Percentiles rank a stretch among this genome's conserved stretches.
phyloP scores from a whole-genome alignment of 352 stramenopile species.

The Phytophthora sp. region DNA sequence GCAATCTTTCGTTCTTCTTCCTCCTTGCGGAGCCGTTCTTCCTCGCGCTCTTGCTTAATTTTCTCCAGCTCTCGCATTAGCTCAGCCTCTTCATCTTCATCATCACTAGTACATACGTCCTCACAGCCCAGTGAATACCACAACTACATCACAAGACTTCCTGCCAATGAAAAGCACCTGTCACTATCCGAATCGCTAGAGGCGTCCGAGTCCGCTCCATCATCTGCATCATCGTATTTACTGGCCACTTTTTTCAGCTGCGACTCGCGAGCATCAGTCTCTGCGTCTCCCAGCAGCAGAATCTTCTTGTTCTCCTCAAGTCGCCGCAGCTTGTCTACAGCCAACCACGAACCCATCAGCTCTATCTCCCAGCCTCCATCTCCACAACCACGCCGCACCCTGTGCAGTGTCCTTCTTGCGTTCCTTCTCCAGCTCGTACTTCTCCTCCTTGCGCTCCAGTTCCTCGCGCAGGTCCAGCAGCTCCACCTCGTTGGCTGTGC shows the following conservation, averaged over 20 bases:
- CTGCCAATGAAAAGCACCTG: conserved; percentile 32
- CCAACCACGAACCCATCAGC: neutral
- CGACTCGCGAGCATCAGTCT: conserved; percentile 77
- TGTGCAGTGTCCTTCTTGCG: conserved; percentile 82
- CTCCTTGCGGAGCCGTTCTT: conserved; percentile 91
- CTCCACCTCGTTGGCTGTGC: conserved; percentile 80
- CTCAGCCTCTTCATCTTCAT: conserved; percentile 97
- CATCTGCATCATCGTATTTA: conserved; percentile 92
- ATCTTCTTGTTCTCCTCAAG: conserved; percentile 88
- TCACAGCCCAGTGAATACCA: neutral
- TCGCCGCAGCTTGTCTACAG: conserved; percentile 62
- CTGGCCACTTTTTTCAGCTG: conserved; percentile 88
- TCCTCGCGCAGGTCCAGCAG: conserved; percentile 76
- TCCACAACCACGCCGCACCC: conserved; percentile 33
- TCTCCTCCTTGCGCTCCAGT: conserved; percentile 73
- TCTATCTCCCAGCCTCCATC: neutral
- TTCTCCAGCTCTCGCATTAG: conserved; percentile 98
- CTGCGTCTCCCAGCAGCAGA: conserved; percentile 74
- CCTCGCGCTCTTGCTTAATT: conserved; percentile 97
- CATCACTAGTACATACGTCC: conserved; percentile 46
- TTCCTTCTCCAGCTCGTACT: conserved; percentile 78
- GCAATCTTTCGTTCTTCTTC: conserved; percentile 79
- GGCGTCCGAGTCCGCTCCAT: conserved; percentile 68
- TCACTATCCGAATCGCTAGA: conserved; percentile 82
- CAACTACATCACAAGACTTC: neutral